Evolutionary conservation across 139 green algal species (phyloP), one percentile per base, ranked within the genome.

Genomic region (Asterochloris erici): DNA sequence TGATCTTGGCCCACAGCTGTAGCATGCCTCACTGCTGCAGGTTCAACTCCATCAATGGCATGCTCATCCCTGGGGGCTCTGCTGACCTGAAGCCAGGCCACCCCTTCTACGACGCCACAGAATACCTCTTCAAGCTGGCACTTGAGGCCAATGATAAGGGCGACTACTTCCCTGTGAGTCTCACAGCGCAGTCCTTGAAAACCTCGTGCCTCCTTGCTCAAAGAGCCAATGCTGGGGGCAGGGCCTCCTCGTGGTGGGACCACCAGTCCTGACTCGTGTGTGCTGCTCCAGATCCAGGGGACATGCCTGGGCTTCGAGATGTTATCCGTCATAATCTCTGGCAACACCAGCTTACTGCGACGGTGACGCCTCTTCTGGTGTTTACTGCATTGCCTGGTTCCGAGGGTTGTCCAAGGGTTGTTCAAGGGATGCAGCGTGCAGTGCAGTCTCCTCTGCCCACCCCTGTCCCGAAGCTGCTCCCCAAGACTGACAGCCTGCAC

Each of bases 291-390:
- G 84, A 26, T 92, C 26, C 87, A 96, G 75, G 94, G 93, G 68
- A 95, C 94, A 0, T 97, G 94, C 81, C 86, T 97, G 74, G 94
- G 94, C 62, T 90, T 97, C 78, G 92, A 97, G 82, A 85, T 91
- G 10, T 86, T 97, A 73, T 77, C 84, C 47, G 85, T 94, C 66
- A 88, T 94, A 63, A 79, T 92, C 17, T 83, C 82, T 60, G 54
- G 54, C n/a, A 90, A 92, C 78, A 85, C 87, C 81, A 87, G 80
- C 60, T 66, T 92, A 38, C 90, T 92, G 23, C 60, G 38, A 63
- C 26, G 73, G 80, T 84, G 16, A 71, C 38, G 6, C 38, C 38
- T 54, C 38, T 54, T 54, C 38, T 54, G 38, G 38, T 54, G 38
- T 76, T 83, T 21, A 84, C 93, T 62, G 82, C 90, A 10, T 86